These are phyloP conservation scores for Bifiguratus adelaidae DNA, from an alignment of 192 early-diverging fungal genomes.

Conservation along the genomic window DNA sequence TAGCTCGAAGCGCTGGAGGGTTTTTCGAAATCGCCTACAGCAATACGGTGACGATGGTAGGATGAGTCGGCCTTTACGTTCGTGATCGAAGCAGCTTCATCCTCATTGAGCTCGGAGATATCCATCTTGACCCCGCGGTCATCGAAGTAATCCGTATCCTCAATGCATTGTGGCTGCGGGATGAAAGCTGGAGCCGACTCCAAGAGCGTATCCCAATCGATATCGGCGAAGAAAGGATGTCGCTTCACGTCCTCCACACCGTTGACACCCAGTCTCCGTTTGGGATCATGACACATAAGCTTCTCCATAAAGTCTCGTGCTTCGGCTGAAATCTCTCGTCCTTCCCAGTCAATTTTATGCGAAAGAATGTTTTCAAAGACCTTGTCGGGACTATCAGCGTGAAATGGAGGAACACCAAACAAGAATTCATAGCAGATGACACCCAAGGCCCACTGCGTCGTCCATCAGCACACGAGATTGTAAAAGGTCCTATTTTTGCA, in stretches of 20 bases:
- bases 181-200: slow-evolving; percentile 65
- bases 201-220: slow-evolving; percentile 61
- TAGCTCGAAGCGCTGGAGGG: too few relatives aligned
- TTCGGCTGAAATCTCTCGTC: slow-evolving; percentile 59
- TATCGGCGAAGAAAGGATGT: slow-evolving; percentile 64
- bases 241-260: slow-evolving; percentile 68
- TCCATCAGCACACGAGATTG: neutral
- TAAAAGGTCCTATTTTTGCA: neutral
- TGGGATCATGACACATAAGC: slow-evolving; percentile 51
- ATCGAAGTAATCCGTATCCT: slow-evolving; percentile 95
- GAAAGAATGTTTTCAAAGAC: slow-evolving; percentile 82
- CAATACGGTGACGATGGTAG: neutral
- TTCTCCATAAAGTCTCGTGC: slow-evolving; percentile 72
- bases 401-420: slow-evolving; percentile 74
- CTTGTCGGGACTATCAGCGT: slow-evolving; percentile 60
- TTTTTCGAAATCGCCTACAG: neutral
- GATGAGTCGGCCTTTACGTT: neutral
- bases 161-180: slow-evolving; percentile 59
- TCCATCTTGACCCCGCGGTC: slow-evolving; percentile 63
- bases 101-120: slow-evolving; percentile 24
- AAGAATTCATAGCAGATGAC: slow-evolving; percentile 86
- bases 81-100: slow-evolving; percentile 19
- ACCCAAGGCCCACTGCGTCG: slow-evolving; percentile 70
- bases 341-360: slow-evolving; percentile 62
- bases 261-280: slow-evolving; percentile 52